Evolutionary conservation across 1,284 basidiomycete genomes (phyloP).

Genomic region (Cutaneotrichosporon mucoides): DNA sequence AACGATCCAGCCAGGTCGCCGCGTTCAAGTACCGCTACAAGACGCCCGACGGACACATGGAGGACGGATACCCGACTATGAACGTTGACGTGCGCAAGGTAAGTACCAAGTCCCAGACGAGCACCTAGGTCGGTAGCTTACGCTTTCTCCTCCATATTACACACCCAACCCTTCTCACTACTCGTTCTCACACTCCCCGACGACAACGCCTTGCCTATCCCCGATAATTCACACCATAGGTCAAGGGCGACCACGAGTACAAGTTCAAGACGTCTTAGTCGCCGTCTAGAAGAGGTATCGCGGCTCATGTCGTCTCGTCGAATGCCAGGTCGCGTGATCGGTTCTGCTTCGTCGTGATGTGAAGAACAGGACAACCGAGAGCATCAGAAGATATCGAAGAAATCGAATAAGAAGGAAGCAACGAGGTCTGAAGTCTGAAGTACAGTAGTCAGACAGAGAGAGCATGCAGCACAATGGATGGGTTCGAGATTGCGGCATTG

Average conservation of each 20-base stretch:
- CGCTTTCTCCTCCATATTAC: not conserved
- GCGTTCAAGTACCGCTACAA: slow-evolving; percentile 51
- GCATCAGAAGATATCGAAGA: no score
- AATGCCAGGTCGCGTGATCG: no score
- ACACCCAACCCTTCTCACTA: not conserved
- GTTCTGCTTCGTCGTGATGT: no score
- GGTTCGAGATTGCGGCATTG: no score
- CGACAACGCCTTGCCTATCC: not conserved
- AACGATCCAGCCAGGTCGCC: slow-evolving; percentile 32
- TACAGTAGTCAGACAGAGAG: no score
- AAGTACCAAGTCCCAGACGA: slow-evolving; percentile 23
- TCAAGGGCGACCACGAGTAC: slow-evolving; percentile 17
- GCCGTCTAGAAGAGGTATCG: no score
- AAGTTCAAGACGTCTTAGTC: slow-evolving; percentile 17
- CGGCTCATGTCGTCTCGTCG: no score
- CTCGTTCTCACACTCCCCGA: not conserved
- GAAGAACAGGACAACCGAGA: no score
- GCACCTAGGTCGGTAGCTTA: not conserved
- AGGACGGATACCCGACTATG: slow-evolving; percentile 42
- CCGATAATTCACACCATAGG: slow-evolving; percentile 8
- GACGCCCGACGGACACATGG: slow-evolving; percentile 44
- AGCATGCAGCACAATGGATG: no score
- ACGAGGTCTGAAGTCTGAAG: no score
- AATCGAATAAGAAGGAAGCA: no score
- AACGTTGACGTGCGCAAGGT: slow-evolving; percentile 38